A percentile compares a stretch with the other conserved stretches of the same genome.
These are phyloP conservation scores for Salix brachista DNA, from an alignment of 345 rosid genomes.

Conservation along the genomic window DNA sequence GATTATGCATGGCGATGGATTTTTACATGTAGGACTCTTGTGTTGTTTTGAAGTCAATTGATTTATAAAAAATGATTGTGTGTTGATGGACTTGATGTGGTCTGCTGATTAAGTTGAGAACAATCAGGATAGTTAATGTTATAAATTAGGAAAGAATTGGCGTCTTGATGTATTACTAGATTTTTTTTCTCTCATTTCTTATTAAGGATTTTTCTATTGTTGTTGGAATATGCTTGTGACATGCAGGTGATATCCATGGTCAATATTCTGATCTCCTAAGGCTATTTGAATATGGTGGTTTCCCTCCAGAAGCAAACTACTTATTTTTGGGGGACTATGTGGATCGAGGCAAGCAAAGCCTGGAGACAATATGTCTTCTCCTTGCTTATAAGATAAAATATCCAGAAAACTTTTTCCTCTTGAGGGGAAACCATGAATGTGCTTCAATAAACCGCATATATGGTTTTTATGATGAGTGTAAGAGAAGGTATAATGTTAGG, in stretches of 20 bases:
- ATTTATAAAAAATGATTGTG: not conserved
- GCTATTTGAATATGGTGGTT: conserved; percentile 82
- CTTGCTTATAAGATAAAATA: conserved; percentile 80
- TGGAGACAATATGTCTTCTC: conserved; percentile 87
- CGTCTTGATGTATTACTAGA: not conserved
- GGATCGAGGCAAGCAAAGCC: conserved; percentile 84
- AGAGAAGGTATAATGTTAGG: conserved; percentile 70
- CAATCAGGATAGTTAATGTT: not conserved
- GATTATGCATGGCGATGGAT: not conserved
- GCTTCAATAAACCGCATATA: conserved; percentile 81
- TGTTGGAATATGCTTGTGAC: conserved; percentile 21
- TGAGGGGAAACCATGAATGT: conserved; percentile 91
- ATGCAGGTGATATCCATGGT: conserved; percentile 81
- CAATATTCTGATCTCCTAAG: conserved; percentile 81
- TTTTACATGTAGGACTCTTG: not conserved
- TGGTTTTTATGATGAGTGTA: conserved; percentile 84
- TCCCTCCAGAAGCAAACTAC: conserved; percentile 73
- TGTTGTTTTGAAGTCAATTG: not conserved
- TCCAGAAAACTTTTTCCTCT: conserved; percentile 71
- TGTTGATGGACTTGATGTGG: not conserved
- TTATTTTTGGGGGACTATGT: conserved; percentile 83
- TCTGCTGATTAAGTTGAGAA: not conserved
- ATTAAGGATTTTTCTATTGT: not conserved
- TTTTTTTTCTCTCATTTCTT: not conserved
- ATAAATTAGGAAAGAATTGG: not conserved